A percentile compares a stretch with the other conserved stretches of the same genome.
Evolutionary conservation across 2,329 filamentous ascomycete species (phyloP).

Genomic region (Colletotrichum endophyticum): DNA sequence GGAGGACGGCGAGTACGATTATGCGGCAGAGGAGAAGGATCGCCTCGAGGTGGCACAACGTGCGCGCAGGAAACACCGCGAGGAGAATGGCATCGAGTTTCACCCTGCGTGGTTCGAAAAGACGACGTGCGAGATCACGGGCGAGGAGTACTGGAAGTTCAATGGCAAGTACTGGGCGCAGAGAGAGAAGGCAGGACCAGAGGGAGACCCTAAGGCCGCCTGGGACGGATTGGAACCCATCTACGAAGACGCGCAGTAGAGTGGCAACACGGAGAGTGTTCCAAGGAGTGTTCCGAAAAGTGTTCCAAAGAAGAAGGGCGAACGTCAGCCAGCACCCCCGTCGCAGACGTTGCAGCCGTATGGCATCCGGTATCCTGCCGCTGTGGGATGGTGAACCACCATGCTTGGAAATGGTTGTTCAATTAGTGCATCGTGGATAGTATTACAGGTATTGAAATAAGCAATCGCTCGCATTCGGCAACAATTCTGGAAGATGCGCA

Average conservation of each 20-base stretch:
- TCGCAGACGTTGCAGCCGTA: not conserved
- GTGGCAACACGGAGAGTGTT: not conserved
- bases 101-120: constrained; percentile 84
- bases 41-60: constrained; percentile 92
- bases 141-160: constrained; percentile 89
- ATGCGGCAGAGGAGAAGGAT: constrained; percentile 93
- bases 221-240: constrained; percentile 82
- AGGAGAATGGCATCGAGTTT: constrained; percentile 82
- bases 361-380: not conserved
- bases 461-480: constrained; percentile 7
- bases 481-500: not conserved
- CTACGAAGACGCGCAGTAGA: constrained; percentile 49
- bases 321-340: not conserved
- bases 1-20: constrained; percentile 97
- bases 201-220: constrained; percentile 51
- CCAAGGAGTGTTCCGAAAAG: not conserved
- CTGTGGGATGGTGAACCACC: not conserved
- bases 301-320: not conserved
- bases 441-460: not conserved
- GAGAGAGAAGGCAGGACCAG: constrained; percentile 67
- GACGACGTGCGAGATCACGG: constrained; percentile 75
- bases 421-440: not conserved
- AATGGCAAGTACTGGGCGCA: constrained; percentile 88
- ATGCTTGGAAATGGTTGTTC: not conserved
- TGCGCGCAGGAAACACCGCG: constrained; percentile 72